Evolutionary conservation across 768 basidiomycete species (phyloP), one percentile per base, ranked within the genome.

Genomic region (Leccinum rimulosum): DNA sequence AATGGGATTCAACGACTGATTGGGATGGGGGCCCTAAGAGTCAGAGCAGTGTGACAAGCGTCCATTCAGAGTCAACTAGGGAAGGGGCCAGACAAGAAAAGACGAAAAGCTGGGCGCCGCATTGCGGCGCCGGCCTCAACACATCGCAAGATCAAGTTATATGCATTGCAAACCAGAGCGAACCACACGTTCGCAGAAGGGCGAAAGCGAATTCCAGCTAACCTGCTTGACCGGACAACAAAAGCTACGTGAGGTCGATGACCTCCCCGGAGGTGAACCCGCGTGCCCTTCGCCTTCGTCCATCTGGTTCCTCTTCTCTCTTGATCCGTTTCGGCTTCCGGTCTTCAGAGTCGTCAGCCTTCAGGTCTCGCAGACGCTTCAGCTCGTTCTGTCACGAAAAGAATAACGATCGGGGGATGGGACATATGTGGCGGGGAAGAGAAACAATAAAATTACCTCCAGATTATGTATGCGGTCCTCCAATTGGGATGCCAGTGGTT

Each of bases 301-400:
- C 47, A 48, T 25, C 47, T 7, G 47, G 12, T 48, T 48, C 54
- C 17, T 61, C 59, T 27, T 64, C 59, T 31, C 49, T 54, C 54
- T 69, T 65, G 45, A 65, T 48, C 35, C 60, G 62, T 50, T 69
- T 63, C 8, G 60, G 48, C 14, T 68, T 65, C 15, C 25, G 50
- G 30, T 62, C 59, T 31, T 58, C 45, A 6, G 50, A 40, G 11
- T 48, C 15, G 22, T 43, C 19, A 25, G 6, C 12, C 17, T 57
- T 52, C 50, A 63, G 15, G 14, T 33, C 48, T 15, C 63, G 63
- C 22, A 65, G 60, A 28, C 56, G 65, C 38, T 61, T 59, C 25
- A 65, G 59, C 31, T 66, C 61, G 47, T 57, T 58, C 61, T 62
- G 33, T 40, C 11, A 27, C 2, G 1, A 48, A 5, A 36, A 36